Evolutionary conservation across 2,329 filamentous ascomycete genomes (phyloP).

Genomic region (Colletotrichum sp.): DNA sequence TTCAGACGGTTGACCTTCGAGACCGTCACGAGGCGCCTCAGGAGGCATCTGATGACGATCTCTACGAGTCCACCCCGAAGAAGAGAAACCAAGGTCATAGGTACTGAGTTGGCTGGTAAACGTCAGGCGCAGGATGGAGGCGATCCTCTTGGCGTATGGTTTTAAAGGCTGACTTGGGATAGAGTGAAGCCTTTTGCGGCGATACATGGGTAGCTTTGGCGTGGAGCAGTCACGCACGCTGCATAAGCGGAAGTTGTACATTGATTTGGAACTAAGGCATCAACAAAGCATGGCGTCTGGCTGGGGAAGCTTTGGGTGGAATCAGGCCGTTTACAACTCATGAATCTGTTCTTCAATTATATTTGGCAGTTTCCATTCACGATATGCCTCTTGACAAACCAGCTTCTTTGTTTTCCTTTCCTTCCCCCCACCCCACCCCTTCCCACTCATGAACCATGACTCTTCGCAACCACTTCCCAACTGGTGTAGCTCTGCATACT

Average conservation of each 20-base stretch:
- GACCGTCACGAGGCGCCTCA: slow-evolving; percentile 12
- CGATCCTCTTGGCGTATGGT: background rate
- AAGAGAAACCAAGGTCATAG: slow-evolving; percentile 39
- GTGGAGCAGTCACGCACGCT: background rate
- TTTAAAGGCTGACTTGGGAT: background rate
- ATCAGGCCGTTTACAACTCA: background rate
- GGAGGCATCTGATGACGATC: slow-evolving; percentile 38
- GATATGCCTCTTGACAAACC: background rate
- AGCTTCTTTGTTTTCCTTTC: background rate
- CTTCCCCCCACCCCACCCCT: too few species aligned
- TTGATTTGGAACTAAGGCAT: slow-evolving; percentile 1
- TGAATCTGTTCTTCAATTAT: background rate
- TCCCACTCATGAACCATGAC: background rate
- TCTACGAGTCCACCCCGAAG: slow-evolving; percentile 44
- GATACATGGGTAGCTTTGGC: background rate
- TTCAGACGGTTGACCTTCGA: slow-evolving; percentile 16
- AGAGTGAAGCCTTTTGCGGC: background rate
- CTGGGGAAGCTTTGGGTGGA: background rate
- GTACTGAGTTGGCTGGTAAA: background rate
- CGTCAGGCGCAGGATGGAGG: background rate
- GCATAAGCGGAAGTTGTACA: background rate
- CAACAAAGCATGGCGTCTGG: slow-evolving; percentile 13
- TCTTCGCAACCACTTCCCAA: background rate
- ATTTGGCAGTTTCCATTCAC: background rate
- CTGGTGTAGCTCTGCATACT: background rate